Conservation (phyloP, 2,329 filamentous ascomycete species). For the Pestalotiopsis sp. region DNA sequence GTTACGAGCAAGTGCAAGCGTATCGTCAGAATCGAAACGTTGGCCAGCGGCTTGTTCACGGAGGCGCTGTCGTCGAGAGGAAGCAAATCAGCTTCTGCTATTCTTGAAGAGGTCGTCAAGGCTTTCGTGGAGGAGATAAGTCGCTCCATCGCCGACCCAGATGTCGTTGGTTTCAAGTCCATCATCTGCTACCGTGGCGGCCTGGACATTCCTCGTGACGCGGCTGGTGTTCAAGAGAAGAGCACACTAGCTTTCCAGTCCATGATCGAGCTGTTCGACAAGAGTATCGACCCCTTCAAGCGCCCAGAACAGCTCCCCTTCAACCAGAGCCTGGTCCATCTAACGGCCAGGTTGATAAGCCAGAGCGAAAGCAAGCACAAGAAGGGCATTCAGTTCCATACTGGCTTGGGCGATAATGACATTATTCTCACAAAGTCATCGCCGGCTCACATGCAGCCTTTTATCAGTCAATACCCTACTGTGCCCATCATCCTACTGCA, state of each 20-base stretch:
- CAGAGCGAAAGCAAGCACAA: conserved; percentile 45
- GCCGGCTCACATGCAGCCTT: conserved; percentile 73
- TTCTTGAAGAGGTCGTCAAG: conserved; percentile 47
- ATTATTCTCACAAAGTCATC: conserved; percentile 72
- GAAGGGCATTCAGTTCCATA: conserved; percentile 85
- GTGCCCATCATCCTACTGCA: conserved; percentile 81
- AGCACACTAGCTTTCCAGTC: conserved; percentile 41
- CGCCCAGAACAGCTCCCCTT: conserved; percentile 65
- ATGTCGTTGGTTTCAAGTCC: conserved; percentile 81
- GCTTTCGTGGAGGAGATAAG: conserved; percentile 57
- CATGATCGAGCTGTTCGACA: conserved; percentile 35
- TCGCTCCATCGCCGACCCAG: conserved; percentile 61
- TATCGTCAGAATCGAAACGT: conserved; percentile 76
- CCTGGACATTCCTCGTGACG: conserved; percentile 54
- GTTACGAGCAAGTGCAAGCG: conserved; percentile 67
- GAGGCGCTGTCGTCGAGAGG: conserved; percentile 21
- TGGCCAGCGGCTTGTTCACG: conserved; percentile 47
- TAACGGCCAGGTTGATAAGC: conserved; percentile 61
- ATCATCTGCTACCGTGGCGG: conserved; percentile 83
- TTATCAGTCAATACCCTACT: conserved; percentile 70
- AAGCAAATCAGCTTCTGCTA: conserved; percentile 38
- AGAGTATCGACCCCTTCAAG: conserved; percentile 38
- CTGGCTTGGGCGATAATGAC: conserved; percentile 80
- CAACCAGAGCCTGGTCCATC: conserved; percentile 71
- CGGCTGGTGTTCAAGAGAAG: conserved; percentile 42